Evolutionary conservation across 1,284 basidiomycete genomes (phyloP).

Genomic region (Afroboletus lepidellus): DNA sequence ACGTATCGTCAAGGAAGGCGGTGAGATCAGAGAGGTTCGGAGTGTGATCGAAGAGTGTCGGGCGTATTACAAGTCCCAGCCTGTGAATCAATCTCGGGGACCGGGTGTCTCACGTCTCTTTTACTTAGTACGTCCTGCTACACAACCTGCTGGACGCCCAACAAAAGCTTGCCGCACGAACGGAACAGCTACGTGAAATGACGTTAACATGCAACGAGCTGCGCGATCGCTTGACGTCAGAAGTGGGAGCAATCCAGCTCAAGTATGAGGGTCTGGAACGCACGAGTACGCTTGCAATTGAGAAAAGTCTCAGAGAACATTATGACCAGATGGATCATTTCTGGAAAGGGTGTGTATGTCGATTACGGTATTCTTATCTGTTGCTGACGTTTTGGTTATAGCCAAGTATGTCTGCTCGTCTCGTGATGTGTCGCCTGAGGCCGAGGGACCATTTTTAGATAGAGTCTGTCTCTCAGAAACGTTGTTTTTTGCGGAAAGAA

Average conservation of each 20-base stretch:
- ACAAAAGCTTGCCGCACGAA: slow-evolving; percentile 27
- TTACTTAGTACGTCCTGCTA: slow-evolving; percentile 31
- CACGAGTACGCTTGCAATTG: slow-evolving; percentile 32
- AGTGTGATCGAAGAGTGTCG: slow-evolving; percentile 38
- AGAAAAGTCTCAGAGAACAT: slow-evolving; percentile 38
- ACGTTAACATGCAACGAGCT: slow-evolving; percentile 29
- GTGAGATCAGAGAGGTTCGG: slow-evolving; percentile 33
- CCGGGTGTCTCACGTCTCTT: slow-evolving; percentile 2
- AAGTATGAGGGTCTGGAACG: slow-evolving; percentile 29
- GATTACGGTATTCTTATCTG: slow-evolving; percentile 8
- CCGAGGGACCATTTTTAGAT: slow-evolving; percentile 29
- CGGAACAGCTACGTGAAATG: slow-evolving; percentile 29
- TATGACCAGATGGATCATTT: slow-evolving; percentile 36
- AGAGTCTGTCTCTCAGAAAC: slow-evolving; percentile 34
- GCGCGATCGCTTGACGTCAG: slow-evolving; percentile 28
- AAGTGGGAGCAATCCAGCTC: slow-evolving; percentile 27
- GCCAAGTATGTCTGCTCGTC: slow-evolving; percentile 28
- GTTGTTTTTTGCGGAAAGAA: slow-evolving; percentile 32
- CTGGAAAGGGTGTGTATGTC: slow-evolving; percentile 38
- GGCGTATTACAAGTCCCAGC: slow-evolving; percentile 37
- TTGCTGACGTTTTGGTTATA: slow-evolving; percentile 24
- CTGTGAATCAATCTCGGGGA: slow-evolving; percentile 29
- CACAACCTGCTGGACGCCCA: slow-evolving; percentile 34
- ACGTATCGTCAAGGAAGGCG: slow-evolving; percentile 39
- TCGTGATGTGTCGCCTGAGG: slow-evolving; percentile 1